A percentile compares a stretch with the other conserved stretches of the same genome.
These are phyloP conservation scores for Geranomyces michiganensis DNA, from an alignment of 192 early-diverging fungal species.

Conservation along the genomic window DNA sequence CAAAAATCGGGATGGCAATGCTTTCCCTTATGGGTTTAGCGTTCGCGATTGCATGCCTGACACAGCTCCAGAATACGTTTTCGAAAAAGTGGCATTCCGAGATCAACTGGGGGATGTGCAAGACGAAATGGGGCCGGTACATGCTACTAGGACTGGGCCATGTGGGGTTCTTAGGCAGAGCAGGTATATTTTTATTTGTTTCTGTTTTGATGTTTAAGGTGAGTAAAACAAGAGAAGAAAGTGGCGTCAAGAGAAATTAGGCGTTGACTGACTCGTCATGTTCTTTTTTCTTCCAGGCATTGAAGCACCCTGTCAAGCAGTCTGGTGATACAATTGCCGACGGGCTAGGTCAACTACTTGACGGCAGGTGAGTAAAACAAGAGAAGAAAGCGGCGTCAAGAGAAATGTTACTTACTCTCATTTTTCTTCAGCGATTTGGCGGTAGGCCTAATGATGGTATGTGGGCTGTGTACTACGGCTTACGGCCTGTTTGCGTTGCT, in stretches of 20 bases:
- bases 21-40: slow-evolving; percentile 43
- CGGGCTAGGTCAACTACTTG: slow-evolving; percentile 13
- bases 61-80: slow-evolving; percentile 44
- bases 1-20: slow-evolving; percentile 26
- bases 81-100: slow-evolving; percentile 40
- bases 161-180: slow-evolving; percentile 48
- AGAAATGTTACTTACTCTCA: no score
- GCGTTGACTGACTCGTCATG: slow-evolving; percentile 37
- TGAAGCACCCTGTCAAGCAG: slow-evolving; percentile 23
- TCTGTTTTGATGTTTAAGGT: slow-evolving; percentile 41
- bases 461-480: slow-evolving; percentile 4
- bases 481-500: slow-evolving; percentile 21
- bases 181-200: slow-evolving; percentile 55
- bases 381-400: no score
- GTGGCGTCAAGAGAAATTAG: background rate
- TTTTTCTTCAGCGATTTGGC: background rate
- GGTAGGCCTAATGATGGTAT: slow-evolving; percentile 13
- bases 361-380: no score
- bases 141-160: slow-evolving; percentile 41
- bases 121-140: slow-evolving; percentile 24
- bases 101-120: slow-evolving; percentile 13
- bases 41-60: slow-evolving; percentile 46
- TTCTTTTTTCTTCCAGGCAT: slow-evolving; percentile 48
- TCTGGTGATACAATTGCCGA: slow-evolving; percentile 11
- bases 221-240: no score